Evolutionary conservation across 2,329 filamentous ascomycete species (phyloP).

Genomic region (Talaromyces sp.): DNA sequence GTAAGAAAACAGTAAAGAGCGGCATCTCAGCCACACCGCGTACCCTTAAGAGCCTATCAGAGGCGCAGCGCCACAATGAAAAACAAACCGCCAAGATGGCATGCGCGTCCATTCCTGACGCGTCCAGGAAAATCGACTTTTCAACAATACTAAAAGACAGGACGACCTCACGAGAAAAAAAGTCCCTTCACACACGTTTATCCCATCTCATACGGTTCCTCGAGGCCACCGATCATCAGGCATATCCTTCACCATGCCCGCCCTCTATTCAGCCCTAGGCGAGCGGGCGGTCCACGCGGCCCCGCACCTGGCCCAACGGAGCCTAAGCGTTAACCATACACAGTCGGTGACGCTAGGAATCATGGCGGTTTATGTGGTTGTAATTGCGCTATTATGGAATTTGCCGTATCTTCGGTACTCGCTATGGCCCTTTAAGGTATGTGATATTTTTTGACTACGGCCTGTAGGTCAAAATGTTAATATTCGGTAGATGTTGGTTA

Average conservation of each 20-base stretch:
- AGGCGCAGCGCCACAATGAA: background rate
- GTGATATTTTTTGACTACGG: slow-evolving; percentile 6
- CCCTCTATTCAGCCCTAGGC: slow-evolving; percentile 27
- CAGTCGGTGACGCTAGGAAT: slow-evolving; percentile 72
- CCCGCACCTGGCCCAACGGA: slow-evolving; percentile 52
- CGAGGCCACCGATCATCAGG: background rate
- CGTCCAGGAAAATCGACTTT: background rate
- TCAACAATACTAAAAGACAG: background rate
- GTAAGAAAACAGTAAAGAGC: background rate
- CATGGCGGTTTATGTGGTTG: slow-evolving; percentile 71
- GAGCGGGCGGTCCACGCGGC: slow-evolving; percentile 26
- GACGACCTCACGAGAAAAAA: background rate
- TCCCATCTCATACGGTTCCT: too few relatives aligned
- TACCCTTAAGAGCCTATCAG: background rate
- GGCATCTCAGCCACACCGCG: background rate
- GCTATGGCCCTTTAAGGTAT: slow-evolving; percentile 79
- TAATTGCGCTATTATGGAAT: slow-evolving; percentile 78
- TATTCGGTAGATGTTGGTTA: slow-evolving; percentile 70
- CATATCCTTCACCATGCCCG: slow-evolving; percentile 29
- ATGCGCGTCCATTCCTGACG: slow-evolving; percentile 20
- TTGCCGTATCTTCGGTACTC: slow-evolving; percentile 73
- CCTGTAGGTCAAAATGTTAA: background rate
- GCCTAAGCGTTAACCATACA: slow-evolving; percentile 65
- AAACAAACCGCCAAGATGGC: slow-evolving; percentile 2
- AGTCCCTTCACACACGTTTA: background rate